Evolutionary conservation across 805 yeast genomes (phyloP).

Genomic region (Middelhovenomyces tepae): DNA sequence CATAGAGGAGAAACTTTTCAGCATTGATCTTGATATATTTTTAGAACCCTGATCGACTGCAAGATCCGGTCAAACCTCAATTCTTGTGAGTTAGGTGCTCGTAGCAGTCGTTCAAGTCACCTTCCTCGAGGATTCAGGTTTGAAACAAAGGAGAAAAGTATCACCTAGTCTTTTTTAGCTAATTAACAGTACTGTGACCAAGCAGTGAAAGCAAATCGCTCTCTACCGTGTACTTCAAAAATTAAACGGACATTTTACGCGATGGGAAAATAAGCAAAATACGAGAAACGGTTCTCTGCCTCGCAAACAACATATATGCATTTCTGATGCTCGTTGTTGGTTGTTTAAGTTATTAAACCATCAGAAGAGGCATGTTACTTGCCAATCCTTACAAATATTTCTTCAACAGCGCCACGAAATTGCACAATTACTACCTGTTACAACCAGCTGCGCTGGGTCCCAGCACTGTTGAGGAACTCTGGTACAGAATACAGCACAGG

Average conservation of each 20-base stretch:
- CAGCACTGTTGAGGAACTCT: no score
- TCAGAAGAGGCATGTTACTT: no score
- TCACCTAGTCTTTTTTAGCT: conserved; percentile 9
- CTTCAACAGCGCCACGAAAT: no score
- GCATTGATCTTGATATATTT: conserved; percentile 5
- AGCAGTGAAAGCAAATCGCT: conserved; percentile 7
- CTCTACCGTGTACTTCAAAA: conserved; percentile 13
- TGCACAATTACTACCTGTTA: no score
- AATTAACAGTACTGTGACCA: conserved; percentile 7
- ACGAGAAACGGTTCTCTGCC: conserved; percentile 7
- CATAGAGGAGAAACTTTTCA: conserved; percentile 7
- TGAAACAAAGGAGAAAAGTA: conserved; percentile 11
- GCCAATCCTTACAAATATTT: no score
- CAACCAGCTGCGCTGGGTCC: no score
- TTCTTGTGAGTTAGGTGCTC: conserved; percentile 7
- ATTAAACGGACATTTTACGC: conserved; percentile 4
- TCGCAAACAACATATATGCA: no score
- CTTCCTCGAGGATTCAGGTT: conserved; percentile 6
- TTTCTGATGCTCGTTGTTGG: no score
- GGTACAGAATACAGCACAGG: no score
- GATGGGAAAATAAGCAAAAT: conserved; percentile 6
- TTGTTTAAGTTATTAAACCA: no score
- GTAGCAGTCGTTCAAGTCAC: conserved; percentile 8
- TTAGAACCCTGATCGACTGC: no score
- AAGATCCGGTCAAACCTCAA: conserved; percentile 9